A percentile compares a stretch with the other conserved stretches of the same genome.
phyloP scores from a whole-genome alignment of 2,329 filamentous ascomycete genomes.

The Paecilomyces formosus region DNA sequence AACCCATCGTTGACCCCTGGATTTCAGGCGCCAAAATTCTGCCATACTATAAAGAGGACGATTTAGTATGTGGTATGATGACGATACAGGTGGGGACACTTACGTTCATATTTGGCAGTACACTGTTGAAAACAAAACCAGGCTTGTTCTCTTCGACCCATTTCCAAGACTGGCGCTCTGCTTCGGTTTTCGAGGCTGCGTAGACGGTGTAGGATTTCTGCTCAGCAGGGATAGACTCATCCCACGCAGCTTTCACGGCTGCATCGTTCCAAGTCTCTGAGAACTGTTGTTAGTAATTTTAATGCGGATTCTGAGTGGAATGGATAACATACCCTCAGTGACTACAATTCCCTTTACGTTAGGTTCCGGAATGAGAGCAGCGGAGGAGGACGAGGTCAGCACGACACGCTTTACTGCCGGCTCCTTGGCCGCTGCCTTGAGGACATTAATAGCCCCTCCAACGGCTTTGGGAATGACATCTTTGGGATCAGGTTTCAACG shows the following conservation, averaged over 20 bases:
- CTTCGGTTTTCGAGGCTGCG: slow-evolving; percentile 40
- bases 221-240: slow-evolving; percentile 18
- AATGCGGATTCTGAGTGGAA: neutral
- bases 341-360: slow-evolving; percentile 4
- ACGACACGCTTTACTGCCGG: slow-evolving; percentile 5
- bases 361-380: slow-evolving; percentile 1
- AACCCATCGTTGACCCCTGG: neutral
- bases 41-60: neutral
- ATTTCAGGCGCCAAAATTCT: neutral
- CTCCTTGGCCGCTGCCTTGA: slow-evolving; percentile 20
- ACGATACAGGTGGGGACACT: neutral
- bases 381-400: slow-evolving; percentile 5
- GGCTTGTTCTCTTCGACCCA: slow-evolving; percentile 38
- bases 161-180: slow-evolving; percentile 40
- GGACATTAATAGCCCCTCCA: slow-evolving; percentile 25
- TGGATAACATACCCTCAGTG: neutral
- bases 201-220: slow-evolving; percentile 28
- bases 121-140: slow-evolving; percentile 32
- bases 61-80: neutral
- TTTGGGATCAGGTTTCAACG: slow-evolving; percentile 34
- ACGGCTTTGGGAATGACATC: slow-evolving; percentile 37
- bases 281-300: neutral
- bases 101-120: slow-evolving; percentile 26
- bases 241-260: slow-evolving; percentile 28
- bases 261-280: slow-evolving; percentile 12